A percentile compares a stretch with the other conserved stretches of the same genome.
Conservation (phyloP, 2,329 filamentous ascomycete genomes). For the Colletotrichum spaethianum region DNA sequence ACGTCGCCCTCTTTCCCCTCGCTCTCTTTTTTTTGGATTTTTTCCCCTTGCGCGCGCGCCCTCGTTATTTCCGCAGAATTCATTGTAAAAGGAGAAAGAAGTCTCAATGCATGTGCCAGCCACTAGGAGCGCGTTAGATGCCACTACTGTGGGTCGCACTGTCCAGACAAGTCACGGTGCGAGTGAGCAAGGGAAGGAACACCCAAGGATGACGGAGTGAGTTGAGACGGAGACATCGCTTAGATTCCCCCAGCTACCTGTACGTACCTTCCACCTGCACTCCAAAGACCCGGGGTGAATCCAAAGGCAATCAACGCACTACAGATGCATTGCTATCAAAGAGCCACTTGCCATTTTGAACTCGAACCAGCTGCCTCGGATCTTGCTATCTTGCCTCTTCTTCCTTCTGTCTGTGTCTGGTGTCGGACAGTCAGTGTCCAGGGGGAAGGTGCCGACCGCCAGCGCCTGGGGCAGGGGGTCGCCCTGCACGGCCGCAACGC, state of each 20-base stretch:
- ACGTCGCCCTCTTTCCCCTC: constrained; percentile 27
- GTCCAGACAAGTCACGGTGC: constrained; percentile 9
- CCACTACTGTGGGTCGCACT: constrained; percentile 23
- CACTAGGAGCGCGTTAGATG: constrained; percentile 17
- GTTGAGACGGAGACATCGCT: neutral
- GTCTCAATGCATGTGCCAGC: constrained; percentile 37
- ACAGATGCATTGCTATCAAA: neutral
- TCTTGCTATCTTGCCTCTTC: neutral
- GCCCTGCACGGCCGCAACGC: constrained; percentile 13
- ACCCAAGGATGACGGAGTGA: neutral
- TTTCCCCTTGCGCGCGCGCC: constrained; percentile 11
- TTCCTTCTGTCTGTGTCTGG: neutral
- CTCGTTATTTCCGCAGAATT: constrained; percentile 37
- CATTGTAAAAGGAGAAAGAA: constrained; percentile 13
- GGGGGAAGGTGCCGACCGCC: neutral
- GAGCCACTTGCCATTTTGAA: neutral
- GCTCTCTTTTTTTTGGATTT: neutral
- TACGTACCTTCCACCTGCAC: neutral
- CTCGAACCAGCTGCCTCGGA: neutral
- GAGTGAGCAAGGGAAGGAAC: constrained; percentile 6
- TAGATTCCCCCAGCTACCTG: neutral
- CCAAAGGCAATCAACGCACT: neutral
- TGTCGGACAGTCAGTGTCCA: constrained; percentile 1
- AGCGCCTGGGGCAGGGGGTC: constrained; percentile 13
- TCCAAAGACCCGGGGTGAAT: neutral